Evolutionary conservation across 2,329 filamentous ascomycete species (phyloP).

Genomic region (Trichoderma simmonsii): DNA sequence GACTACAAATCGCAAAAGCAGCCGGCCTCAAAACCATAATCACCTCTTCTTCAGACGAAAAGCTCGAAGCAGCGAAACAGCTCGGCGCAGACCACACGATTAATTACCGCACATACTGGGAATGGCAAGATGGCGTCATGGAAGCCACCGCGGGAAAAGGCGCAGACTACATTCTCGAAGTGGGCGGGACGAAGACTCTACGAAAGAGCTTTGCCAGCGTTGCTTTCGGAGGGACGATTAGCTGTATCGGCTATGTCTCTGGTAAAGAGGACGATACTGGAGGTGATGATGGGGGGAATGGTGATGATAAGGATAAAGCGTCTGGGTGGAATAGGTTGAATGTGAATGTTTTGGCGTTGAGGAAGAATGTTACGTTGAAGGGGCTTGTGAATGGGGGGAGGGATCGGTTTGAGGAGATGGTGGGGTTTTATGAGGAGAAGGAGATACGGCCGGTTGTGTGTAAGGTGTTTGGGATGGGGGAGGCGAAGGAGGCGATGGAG

Average conservation of each 20-base stretch:
- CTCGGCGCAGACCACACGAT: constrained; percentile 52
- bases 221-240: constrained; percentile 54
- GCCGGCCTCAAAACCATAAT: constrained; percentile 50
- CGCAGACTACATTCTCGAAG: constrained; percentile 55
- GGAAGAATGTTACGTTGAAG: constrained; percentile 46
- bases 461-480: constrained; percentile 44
- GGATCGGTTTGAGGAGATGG: constrained; percentile 53
- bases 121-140: constrained; percentile 50
- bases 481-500: constrained; percentile 48
- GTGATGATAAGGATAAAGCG: background rate
- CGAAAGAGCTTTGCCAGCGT: constrained; percentile 51
- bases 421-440: constrained; percentile 43
- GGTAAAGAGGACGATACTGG: constrained; percentile 52
- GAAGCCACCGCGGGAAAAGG: constrained; percentile 43
- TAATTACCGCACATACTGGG: constrained; percentile 52
- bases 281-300: constrained; percentile 16
- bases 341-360: constrained; percentile 54
- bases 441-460: constrained; percentile 48
- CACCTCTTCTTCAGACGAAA: constrained; percentile 53
- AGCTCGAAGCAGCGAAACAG: constrained; percentile 44
- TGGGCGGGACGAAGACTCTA: constrained; percentile 50
- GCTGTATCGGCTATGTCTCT: constrained; percentile 48
- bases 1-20: constrained; percentile 53
- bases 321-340: constrained; percentile 47
- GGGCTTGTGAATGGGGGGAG: constrained; percentile 61